phyloP scores from a whole-genome alignment of 352 stramenopile genomes.

The Phytopythium chamaehyphon region DNA sequence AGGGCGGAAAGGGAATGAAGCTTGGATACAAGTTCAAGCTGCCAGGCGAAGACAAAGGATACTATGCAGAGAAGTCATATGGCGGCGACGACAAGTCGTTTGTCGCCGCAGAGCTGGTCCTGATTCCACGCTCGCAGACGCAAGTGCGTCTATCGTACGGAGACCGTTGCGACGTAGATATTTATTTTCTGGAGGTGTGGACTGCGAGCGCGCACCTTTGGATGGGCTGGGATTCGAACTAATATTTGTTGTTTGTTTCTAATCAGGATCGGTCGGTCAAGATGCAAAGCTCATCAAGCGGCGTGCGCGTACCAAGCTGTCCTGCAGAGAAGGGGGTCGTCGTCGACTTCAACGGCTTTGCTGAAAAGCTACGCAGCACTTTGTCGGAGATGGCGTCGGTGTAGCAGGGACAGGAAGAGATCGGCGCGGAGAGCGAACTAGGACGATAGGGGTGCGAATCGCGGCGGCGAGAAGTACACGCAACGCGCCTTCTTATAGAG shows the following conservation, averaged over 20 bases:
- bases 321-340: slow-evolving; percentile 64
- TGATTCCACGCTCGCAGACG: slow-evolving; percentile 83
- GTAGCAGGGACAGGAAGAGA: slow-evolving; percentile 14
- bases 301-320: slow-evolving; percentile 75
- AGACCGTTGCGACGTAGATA: slow-evolving; percentile 84
- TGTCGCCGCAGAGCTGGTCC: slow-evolving; percentile 72
- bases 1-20: slow-evolving; percentile 84
- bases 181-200: slow-evolving; percentile 87
- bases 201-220: neutral
- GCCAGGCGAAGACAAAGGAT: slow-evolving; percentile 78
- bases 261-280: slow-evolving; percentile 82
- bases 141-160: slow-evolving; percentile 81
- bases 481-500: too few relatives aligned
- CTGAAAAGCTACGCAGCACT: slow-evolving; percentile 76
- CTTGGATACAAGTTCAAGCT: slow-evolving; percentile 87
- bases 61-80: slow-evolving; percentile 84
- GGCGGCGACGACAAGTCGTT: slow-evolving; percentile 85
- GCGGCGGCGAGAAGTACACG: too few relatives aligned
- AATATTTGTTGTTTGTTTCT: too few relatives aligned
- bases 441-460: neutral
- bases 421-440: neutral
- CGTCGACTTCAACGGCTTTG: slow-evolving; percentile 76
- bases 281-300: slow-evolving; percentile 75
- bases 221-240: too few relatives aligned
- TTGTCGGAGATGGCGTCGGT: slow-evolving; percentile 85